These are phyloP conservation scores for Arthrobotrys sphaeroides DNA, from an alignment of 2,329 filamentous ascomycete genomes.

Conservation along the genomic window DNA sequence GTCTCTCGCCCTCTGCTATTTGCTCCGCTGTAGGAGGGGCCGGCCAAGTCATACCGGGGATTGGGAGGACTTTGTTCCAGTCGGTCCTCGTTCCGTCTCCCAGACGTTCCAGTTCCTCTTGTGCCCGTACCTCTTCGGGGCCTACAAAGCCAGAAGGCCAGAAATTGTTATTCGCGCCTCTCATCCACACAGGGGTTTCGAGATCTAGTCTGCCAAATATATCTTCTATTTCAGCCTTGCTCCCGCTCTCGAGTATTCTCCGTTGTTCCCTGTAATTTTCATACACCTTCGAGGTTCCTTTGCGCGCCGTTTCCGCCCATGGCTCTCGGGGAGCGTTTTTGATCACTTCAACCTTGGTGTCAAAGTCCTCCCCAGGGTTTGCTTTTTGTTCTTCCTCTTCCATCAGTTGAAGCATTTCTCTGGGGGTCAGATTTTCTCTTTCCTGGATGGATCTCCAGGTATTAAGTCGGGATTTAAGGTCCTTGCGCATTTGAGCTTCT, in stretches of 20 bases:
- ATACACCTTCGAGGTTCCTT: neutral
- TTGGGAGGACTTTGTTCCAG: neutral
- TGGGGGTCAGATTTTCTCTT: neutral
- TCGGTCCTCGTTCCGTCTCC: neutral
- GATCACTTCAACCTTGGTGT: neutral
- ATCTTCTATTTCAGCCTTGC: neutral
- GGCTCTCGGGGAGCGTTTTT: neutral
- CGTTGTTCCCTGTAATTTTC: neutral
- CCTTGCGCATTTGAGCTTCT: neutral
- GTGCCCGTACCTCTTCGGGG: neutral
- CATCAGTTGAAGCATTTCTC: neutral
- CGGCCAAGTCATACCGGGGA: neutral
- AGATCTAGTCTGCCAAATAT: neutral
- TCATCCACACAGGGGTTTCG: neutral
- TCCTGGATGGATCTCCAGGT: neutral
- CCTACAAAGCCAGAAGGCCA: neutral
- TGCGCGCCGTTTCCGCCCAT: neutral
- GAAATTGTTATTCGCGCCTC: neutral
- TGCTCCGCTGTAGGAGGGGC: neutral
- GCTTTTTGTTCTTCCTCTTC: neutral
- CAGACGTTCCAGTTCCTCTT: neutral
- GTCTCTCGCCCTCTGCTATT: neutral
- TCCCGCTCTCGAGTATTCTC: neutral
- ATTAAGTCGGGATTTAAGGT: neutral
- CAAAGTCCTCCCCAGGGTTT: neutral